Evolutionary conservation across 2,329 filamentous ascomycete genomes (phyloP), one percentile per base, ranked within the genome.

Genomic region (Plectosphaerella sp.): DNA sequence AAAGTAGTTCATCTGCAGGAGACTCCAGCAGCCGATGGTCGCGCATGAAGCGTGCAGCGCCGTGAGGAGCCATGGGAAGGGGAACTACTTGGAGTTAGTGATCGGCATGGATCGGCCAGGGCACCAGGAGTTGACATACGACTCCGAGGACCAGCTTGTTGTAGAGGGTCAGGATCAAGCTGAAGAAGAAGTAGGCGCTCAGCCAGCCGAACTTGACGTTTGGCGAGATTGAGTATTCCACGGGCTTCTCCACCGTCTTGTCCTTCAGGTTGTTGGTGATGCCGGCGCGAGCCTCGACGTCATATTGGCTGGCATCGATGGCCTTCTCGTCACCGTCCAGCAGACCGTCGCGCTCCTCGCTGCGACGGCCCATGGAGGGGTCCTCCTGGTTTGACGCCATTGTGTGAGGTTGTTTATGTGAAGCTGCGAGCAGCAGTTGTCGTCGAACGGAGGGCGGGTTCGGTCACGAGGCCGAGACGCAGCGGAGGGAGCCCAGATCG

Each of bases 21-120:
- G 74, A 52, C 68, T 60, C 52, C 72, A 77, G 54, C 79, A 83
- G 52, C 82, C 82, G n/a, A 77, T 55, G 20, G 78, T 77, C 16
- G 81, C 79, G 47, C 78, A 79, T n/a, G 74, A 71, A 12, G 82
- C 73, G 60, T 86, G 82, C 16, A 83, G 67, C 49, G 77, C 76
- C 2, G 82, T 85, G 37, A 85, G 66, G 16, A 85, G 75, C 77
- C 81, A 85, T 45, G 82, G 82, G 60, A 81, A 83, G 45, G 73
- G 68, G 57, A 84, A 83, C 76, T 83, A 53, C 35, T 54, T 28
- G 11, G 12, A 18, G 47, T 59, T 48, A 59, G 12, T 33, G 14
- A 41, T 48, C 20, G 8, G 37, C 33, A 18, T 7, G 39, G 43
- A 22, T 5, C 5, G 22, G 33, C 24, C 48, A 9, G 45, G 50